These are phyloP conservation scores for Monosporascus ibericus DNA, from an alignment of 2,329 filamentous ascomycete species.

Conservation along the genomic window DNA sequence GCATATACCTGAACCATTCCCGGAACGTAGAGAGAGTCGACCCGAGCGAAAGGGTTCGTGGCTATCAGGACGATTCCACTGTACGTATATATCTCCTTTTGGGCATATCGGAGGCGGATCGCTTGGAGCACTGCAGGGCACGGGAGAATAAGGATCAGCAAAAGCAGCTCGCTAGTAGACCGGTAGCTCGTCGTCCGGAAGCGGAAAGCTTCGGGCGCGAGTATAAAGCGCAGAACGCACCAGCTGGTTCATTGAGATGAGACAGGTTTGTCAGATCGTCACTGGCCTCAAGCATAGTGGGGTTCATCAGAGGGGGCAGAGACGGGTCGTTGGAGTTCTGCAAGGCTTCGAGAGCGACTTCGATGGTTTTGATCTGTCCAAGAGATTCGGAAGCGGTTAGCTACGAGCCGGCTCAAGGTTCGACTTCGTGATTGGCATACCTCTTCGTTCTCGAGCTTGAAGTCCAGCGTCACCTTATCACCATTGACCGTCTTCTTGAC, in stretches of 20 bases:
- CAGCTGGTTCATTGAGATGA: conserved; percentile 95
- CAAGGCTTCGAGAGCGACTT: conserved; percentile 71
- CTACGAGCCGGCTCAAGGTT: conserved; percentile 4
- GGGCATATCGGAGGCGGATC: conserved; percentile 91
- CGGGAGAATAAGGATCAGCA: conserved; percentile 7
- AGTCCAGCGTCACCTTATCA: conserved; percentile 80
- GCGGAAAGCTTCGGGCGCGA: conserved; percentile 4
- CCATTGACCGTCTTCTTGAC: conserved; percentile 77
- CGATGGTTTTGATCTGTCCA: conserved; percentile 67
- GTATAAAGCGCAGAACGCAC: conserved; percentile 44
- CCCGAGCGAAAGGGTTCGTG: conserved; percentile 93
- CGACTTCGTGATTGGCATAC: conserved; percentile 38
- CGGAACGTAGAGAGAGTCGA: conserved; percentile 96
- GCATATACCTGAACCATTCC: conserved; percentile 99
- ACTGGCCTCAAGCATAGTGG: conserved; percentile 94
- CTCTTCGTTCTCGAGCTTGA: conserved; percentile 89
- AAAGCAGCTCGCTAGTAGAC: conserved; percentile 9
- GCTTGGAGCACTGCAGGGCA: conserved; percentile 75
- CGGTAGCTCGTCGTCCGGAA: conserved; percentile 13
- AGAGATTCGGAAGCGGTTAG: conserved; percentile 7
- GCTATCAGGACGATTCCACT: conserved; percentile 98
- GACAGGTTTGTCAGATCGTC: conserved; percentile 97
- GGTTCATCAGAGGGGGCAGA: conserved; percentile 94
- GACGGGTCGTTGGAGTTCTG: conserved; percentile 69
- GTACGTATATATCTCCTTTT: conserved; percentile 99